Evolutionary conservation across 2,329 filamentous ascomycete genomes (phyloP), one percentile per base, ranked within the genome.

Genomic region (Diplodia mutila): DNA sequence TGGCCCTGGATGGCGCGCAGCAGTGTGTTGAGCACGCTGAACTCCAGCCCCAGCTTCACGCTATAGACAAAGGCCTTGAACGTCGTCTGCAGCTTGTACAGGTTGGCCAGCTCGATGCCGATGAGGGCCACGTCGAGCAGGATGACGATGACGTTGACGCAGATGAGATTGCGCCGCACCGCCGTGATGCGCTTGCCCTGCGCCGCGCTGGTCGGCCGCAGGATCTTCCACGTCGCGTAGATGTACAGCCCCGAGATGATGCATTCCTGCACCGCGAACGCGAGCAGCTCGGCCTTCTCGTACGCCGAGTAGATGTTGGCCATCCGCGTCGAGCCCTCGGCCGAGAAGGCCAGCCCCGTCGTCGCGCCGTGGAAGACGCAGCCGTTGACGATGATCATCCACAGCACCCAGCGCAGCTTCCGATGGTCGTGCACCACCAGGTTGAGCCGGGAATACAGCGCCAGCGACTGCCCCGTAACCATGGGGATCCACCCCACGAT

Each of bases 391-490:
- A 88, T 80, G 67, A 90, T 90, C 83, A 90, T 87, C 64, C 74
- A 80, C 0, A 88, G 77, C 0, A 87, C 83, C 12, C 80, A 79
- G 7, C 80, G 81, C 0, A 89, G 78, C 3, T 84, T 74, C 1
- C 75, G 75, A 8, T 81, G 79, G 54, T 86, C 85, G n/a, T 82
- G 82, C 2, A 87, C 77, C 11, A 90, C 81, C 1, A 90, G 80
- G 72, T 89, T 86, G 0, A 90, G 80, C 6, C 88, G 82, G 0
- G 87, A 89, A 78, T 87, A 90, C 1, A 90, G 78, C 1, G 90
- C 87, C 12, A 89, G 72, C 0, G 84, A 84, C 73, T 89, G 86
- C 0, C 87, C 88, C 1, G 86, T 87, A 0, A 89, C 84, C 85
- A 89, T 88, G 1, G 78, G 71, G 74, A 84, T 85, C 85, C 87